These are phyloP conservation scores for Pseudozyma sp. DNA, from an alignment of 1,284 basidiomycete genomes.

Conservation along the genomic window DNA sequence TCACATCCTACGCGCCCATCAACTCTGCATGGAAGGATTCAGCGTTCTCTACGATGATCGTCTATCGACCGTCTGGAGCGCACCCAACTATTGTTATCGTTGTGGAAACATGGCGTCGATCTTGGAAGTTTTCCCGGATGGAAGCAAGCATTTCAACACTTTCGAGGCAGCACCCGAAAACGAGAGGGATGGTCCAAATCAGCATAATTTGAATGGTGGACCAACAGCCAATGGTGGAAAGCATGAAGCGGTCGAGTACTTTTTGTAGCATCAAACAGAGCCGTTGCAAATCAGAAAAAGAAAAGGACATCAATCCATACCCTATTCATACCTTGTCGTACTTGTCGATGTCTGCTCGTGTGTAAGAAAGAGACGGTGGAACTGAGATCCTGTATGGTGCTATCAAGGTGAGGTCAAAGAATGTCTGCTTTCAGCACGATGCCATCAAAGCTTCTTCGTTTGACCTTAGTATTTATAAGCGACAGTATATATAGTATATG, in stretches of 20 bases:
- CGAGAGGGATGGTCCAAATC: constrained; percentile 73
- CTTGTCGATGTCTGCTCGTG: not conserved
- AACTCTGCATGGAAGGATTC: constrained; percentile 99
- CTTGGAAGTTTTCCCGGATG: constrained; percentile 92
- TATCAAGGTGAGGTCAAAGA: too few species aligned
- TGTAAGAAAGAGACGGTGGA: not conserved
- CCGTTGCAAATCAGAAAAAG: not conserved
- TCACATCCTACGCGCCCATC: constrained; percentile 96
- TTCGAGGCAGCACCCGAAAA: constrained; percentile 99
- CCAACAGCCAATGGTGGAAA: constrained; percentile 34
- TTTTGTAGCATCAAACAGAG: constrained; percentile 36
- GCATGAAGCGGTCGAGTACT: constrained; percentile 62
- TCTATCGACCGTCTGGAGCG: constrained; percentile 97
- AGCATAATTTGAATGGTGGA: constrained; percentile 38
- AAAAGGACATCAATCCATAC: not conserved
- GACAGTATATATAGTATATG: not conserved
- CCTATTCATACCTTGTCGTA: not conserved
- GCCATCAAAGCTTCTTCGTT: not conserved
- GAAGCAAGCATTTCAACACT: constrained; percentile 92
- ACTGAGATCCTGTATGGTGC: not conserved
- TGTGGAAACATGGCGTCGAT: constrained; percentile 98
- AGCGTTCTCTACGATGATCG: constrained; percentile 93
- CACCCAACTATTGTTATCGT: constrained; percentile 97
- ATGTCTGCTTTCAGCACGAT: too few species aligned
- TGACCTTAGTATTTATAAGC: too few species aligned